Evolutionary conservation across 306 rosid genomes (phyloP), one percentile per base, ranked within the genome.

Genomic region (Ochetophila trinervis): DNA sequence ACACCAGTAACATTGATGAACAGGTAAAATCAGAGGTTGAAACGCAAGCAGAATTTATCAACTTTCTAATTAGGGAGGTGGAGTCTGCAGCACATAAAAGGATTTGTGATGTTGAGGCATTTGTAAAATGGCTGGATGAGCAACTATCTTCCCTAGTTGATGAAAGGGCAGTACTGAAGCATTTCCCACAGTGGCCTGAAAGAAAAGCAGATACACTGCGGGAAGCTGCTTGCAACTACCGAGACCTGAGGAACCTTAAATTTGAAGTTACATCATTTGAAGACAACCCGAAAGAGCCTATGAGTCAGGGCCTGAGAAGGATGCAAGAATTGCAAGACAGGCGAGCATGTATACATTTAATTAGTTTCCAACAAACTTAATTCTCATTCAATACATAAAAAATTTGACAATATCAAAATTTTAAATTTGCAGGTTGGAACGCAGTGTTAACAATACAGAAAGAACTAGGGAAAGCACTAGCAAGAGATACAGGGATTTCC

Each of bases 321-420:
- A 87, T 87, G 47, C 97, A 90, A 66, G 80, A 91, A 63, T 42
- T 94, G 81, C 96, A 90, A 88, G 96, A 94, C 92, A 90, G 96
- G 99, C 90, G 89, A 93, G 94, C 73, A 82, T 76, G 95, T 86
- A 85, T 78, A 80, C 47, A 27, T 30, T 45, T 44, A 36, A 50
- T 62, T 71, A 53, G 48, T 72, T 49, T 50, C 63, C 17, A 59
- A 50, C 2, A 11, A 22, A 50, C 20, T 27, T 11, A 11, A 3
- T 10, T 55, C 32, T 12, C 49, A 61, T 70, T 61, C 12, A 58
- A 48, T 49, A 14, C 18, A 15, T 34, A 18, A n/a, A 36, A 35
- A 45, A 66, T 68, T 67, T 74, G 20, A 35, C 35, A 27, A 37
- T 10, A 49, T 63, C 19, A 36, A 30, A 23, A 79, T 50, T 32